These are phyloP conservation scores for Yueomyces sinensis DNA, from an alignment of 805 yeast species.

Conservation along the genomic window DNA sequence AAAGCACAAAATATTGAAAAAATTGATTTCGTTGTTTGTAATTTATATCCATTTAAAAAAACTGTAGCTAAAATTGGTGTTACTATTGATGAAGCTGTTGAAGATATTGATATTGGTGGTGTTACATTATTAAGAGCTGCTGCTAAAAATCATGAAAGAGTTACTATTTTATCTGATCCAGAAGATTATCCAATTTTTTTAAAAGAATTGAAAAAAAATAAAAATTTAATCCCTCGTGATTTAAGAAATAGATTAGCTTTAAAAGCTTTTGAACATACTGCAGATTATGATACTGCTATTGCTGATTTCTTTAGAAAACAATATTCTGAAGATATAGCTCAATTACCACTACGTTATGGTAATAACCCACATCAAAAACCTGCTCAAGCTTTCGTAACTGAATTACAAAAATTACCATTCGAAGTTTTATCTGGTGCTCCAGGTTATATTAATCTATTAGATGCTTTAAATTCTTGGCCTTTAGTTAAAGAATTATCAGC, in stretches of 20 bases:
- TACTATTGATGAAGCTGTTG: slow-evolving; percentile 94
- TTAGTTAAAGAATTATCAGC: slow-evolving; percentile 93
- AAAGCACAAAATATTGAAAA: slow-evolving; percentile 83
- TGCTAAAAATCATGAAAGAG: slow-evolving; percentile 95
- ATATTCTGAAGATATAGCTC: slow-evolving; percentile 80
- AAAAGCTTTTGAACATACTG: slow-evolving; percentile 97
- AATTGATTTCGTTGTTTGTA: slow-evolving; percentile 95
- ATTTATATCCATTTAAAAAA: slow-evolving; percentile 96
- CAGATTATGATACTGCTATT: slow-evolving; percentile 91
- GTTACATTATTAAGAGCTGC: slow-evolving; percentile 97
- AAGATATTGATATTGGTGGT: slow-evolving; percentile 97
- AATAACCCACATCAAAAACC: slow-evolving; percentile 99
- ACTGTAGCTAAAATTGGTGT: slow-evolving; percentile 92
- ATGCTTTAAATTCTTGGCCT: slow-evolving; percentile 98
- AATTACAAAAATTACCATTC: slow-evolving; percentile 83
- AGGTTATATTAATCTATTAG: slow-evolving; percentile 92
- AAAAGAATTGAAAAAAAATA: slow-evolving; percentile 54
- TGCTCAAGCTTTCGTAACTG: slow-evolving; percentile 86
- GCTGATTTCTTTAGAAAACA: slow-evolving; percentile 96
- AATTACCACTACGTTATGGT: slow-evolving; percentile 93
- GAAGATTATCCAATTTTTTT: slow-evolving; percentile 80
- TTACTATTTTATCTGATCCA: slow-evolving; percentile 91
- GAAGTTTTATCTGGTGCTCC: slow-evolving; percentile 91
- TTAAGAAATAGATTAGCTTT: slow-evolving; percentile 78
- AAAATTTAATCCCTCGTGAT: slow-evolving; percentile 53